These are phyloP conservation scores for Mycosarcoma maydis DNA, from an alignment of 1,284 basidiomycete species.

Conservation along the genomic window DNA sequence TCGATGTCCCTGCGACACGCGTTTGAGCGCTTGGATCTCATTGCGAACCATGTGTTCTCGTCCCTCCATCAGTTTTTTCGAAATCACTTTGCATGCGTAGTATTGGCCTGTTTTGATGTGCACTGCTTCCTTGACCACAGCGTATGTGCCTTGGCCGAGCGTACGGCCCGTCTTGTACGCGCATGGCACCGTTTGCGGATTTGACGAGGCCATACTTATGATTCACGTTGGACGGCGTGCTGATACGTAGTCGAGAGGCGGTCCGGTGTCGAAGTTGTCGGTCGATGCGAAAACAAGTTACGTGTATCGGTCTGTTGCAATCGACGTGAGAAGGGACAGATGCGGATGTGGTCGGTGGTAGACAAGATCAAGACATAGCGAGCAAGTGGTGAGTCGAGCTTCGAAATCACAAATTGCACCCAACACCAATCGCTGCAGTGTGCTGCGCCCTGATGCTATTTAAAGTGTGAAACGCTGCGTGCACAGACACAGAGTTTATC, in stretches of 20 bases:
- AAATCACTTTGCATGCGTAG: slow-evolving; percentile 70
- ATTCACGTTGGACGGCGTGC: too few relatives aligned
- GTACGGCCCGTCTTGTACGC: slow-evolving; percentile 67
- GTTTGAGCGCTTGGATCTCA: slow-evolving; percentile 94
- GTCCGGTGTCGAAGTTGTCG: too few relatives aligned
- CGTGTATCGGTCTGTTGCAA: too few relatives aligned
- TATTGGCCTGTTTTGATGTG: slow-evolving; percentile 84
- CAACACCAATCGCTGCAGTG: background rate
- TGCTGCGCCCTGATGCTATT: background rate
- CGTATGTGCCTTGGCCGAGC: slow-evolving; percentile 85
- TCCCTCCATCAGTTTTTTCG: slow-evolving; percentile 93
- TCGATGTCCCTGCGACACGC: slow-evolving; percentile 86
- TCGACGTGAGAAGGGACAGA: too few relatives aligned
- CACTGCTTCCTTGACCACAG: slow-evolving; percentile 92
- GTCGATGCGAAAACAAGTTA: too few relatives aligned
- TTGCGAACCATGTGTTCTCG: slow-evolving; percentile 80
- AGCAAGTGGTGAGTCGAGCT: too few relatives aligned
- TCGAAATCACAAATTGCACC: too few relatives aligned
- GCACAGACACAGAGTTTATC: too few relatives aligned
- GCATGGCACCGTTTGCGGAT: slow-evolving; percentile 62
- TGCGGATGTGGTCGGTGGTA: too few relatives aligned
- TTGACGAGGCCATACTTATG: slow-evolving; percentile 21
- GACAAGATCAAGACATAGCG: background rate
- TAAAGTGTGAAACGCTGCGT: background rate
- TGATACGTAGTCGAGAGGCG: too few relatives aligned